phyloP scores from a whole-genome alignment of 2,329 filamentous ascomycete species.

The Trichophyton mentagrophytes region DNA sequence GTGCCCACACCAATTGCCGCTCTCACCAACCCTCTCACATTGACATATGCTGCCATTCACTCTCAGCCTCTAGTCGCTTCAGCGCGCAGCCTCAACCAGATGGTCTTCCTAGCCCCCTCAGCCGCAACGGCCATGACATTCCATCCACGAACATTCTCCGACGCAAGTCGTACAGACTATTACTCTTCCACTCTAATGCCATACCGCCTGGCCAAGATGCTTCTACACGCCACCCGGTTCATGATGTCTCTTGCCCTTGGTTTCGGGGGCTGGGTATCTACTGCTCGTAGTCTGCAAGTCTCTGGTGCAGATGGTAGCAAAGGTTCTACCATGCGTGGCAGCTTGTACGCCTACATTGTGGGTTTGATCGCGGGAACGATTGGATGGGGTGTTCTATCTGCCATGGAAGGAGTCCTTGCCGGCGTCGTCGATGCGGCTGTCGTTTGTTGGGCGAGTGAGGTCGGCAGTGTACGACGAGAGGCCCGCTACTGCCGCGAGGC shows the following conservation, averaged over 20 bases:
- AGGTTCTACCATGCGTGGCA: constrained; percentile 48
- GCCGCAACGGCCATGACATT: constrained; percentile 56
- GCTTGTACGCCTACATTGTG: constrained; percentile 87
- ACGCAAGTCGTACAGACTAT: constrained; percentile 26
- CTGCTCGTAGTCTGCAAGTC: constrained; percentile 63
- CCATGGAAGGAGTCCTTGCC: constrained; percentile 77
- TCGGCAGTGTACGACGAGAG: constrained; percentile 46
- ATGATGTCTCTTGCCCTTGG: constrained; percentile 84
- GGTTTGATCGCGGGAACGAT: constrained; percentile 87
- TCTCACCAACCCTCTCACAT: constrained; percentile 77
- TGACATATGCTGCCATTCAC: constrained; percentile 90
- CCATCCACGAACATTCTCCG: constrained; percentile 33
- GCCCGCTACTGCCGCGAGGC: constrained; percentile 83
- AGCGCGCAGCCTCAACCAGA: constrained; percentile 65
- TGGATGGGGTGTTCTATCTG: constrained; percentile 82
- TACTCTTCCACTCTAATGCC: constrained; percentile 54
- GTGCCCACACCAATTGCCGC: constrained; percentile 75
- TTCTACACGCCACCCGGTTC: constrained; percentile 79
- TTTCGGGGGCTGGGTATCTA: constrained; percentile 93
- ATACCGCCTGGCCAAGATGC: constrained; percentile 79
- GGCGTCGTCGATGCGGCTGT: constrained; percentile 80
- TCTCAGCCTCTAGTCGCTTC: constrained; percentile 68
- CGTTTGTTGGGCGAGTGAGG: constrained; percentile 91
- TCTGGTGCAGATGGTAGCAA: constrained; percentile 31
- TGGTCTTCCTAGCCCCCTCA: constrained; percentile 63